A percentile compares a stretch with the other conserved stretches of the same genome.
Conservation (phyloP, 1,284 basidiomycete species). For the Ceratobasidium papillatum region DNA sequence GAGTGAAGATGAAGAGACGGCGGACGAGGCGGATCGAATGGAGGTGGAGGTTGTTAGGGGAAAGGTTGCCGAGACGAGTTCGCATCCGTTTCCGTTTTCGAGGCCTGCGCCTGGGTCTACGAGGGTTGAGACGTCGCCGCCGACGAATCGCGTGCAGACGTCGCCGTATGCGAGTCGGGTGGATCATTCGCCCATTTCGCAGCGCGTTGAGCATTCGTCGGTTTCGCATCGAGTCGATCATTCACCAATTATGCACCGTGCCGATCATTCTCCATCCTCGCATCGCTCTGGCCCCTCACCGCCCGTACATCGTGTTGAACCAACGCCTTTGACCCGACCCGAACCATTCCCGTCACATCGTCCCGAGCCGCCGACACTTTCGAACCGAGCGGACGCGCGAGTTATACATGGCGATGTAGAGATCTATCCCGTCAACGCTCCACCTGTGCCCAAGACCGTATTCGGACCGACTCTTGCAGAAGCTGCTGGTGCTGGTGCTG, state of each 20-base stretch:
- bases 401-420: slow-evolving; percentile 18
- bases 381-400: slow-evolving; percentile 1
- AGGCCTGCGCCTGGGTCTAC: not conserved
- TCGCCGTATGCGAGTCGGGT: no score
- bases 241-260: not conserved
- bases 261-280: not conserved
- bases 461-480: not conserved
- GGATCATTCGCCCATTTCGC: not conserved
- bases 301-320: not conserved
- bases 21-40: slow-evolving; percentile 20
- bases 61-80: not conserved
- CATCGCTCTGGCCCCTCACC: not conserved
- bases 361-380: not conserved
- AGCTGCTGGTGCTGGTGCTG: not conserved
- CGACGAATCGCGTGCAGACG: no score
- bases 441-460: slow-evolving; percentile 26
- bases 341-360: not conserved
- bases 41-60: not conserved
- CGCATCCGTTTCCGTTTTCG: not conserved
- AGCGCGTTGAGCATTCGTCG: not conserved
- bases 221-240: not conserved
- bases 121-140: no score
- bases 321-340: not conserved
- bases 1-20: slow-evolving; percentile 27
- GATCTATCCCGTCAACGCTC: slow-evolving; percentile 30